Evolutionary conservation across 805 yeast species (phyloP).

Genomic region (Teunomyces gatunensis): DNA sequence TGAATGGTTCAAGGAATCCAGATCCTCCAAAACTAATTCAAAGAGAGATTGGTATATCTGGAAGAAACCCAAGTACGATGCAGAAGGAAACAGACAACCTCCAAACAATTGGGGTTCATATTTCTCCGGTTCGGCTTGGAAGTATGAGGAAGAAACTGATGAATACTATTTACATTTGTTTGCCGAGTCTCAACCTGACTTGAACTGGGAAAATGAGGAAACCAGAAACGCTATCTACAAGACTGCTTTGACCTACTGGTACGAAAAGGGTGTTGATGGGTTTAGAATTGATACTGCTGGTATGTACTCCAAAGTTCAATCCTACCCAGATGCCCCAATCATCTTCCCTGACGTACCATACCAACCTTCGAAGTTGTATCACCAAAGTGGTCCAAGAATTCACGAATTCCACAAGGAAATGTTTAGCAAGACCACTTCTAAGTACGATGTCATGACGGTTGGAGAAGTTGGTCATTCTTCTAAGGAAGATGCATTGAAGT

Average conservation of each 20-base stretch:
- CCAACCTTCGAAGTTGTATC: conserved; percentile 35
- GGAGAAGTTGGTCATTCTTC: conserved; percentile 51
- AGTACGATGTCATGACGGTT: conserved; percentile 54
- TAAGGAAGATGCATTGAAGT: conserved; percentile 40
- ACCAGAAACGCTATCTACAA: conserved; percentile 40
- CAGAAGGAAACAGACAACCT: conserved; percentile 48
- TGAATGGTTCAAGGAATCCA: conserved; percentile 56
- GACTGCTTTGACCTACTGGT: conserved; percentile 51
- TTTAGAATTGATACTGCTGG: conserved; percentile 58
- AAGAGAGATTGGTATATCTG: conserved; percentile 64
- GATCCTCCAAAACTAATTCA: conserved; percentile 47
- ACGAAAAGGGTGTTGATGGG: conserved; percentile 54
- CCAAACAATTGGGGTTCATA: conserved; percentile 57
- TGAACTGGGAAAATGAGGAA: conserved; percentile 57
- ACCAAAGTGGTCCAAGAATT: conserved; percentile 50
- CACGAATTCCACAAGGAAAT: conserved; percentile 58
- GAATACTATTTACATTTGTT: conserved; percentile 56
- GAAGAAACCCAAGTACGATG: conserved; percentile 48
- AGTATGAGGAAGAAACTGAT: conserved; percentile 49
- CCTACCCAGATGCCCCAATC: conserved; percentile 49
- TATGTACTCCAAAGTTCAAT: conserved; percentile 46
- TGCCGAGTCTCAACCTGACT: conserved; percentile 55
- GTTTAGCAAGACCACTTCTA: conserved; percentile 38
- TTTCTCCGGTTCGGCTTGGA: conserved; percentile 58
- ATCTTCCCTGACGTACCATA: conserved; percentile 35